phyloP scores from a whole-genome alignment of 345 rosid species.

The Garcia nutans region DNA sequence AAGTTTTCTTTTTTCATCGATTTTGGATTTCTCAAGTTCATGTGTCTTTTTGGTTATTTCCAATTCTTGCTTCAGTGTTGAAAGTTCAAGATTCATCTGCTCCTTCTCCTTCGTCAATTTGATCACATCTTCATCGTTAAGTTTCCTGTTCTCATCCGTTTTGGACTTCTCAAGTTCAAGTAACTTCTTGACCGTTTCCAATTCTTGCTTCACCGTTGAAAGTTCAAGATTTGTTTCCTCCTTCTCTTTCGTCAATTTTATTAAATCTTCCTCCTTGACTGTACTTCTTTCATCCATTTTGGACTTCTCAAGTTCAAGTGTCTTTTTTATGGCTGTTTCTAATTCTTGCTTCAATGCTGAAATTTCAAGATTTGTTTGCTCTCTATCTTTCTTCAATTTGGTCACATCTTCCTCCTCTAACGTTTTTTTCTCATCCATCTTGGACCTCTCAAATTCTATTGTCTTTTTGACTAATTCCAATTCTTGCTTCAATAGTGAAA shows the following conservation, averaged over 20 bases:
- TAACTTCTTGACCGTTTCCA: constrained; percentile 34
- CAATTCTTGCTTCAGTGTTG: constrained; percentile 33
- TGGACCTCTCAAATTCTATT: constrained; percentile 37
- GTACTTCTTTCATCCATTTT: constrained; percentile 46
- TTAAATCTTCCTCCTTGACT: constrained; percentile 41
- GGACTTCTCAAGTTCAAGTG: constrained; percentile 49
- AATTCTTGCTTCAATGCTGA: constrained; percentile 34
- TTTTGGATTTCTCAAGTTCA: constrained; percentile 48
- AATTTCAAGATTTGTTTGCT: constrained; percentile 23
- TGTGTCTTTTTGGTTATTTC: constrained; percentile 38
- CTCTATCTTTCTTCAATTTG: constrained; percentile 38
- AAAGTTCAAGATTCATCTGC: constrained; percentile 22
- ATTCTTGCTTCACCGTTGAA: constrained; percentile 34
- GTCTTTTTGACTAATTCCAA: constrained; percentile 34
- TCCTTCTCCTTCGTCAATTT: constrained; percentile 41
- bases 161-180: constrained; percentile 49
- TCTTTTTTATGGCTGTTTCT: constrained; percentile 37
- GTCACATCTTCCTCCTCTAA: constrained; percentile 41
- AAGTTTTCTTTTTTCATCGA: constrained; percentile 45
- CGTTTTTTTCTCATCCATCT: constrained; percentile 47
- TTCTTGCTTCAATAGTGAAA: constrained; percentile 33
- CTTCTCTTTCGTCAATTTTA: constrained; percentile 37
- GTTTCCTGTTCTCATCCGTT: constrained; percentile 44
- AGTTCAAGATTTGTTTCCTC: constrained; percentile 28
- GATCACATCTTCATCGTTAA: constrained; percentile 40